phyloP scores from a whole-genome alignment of 202 grass and related monocot genomes.

The Musa balbisiana region DNA sequence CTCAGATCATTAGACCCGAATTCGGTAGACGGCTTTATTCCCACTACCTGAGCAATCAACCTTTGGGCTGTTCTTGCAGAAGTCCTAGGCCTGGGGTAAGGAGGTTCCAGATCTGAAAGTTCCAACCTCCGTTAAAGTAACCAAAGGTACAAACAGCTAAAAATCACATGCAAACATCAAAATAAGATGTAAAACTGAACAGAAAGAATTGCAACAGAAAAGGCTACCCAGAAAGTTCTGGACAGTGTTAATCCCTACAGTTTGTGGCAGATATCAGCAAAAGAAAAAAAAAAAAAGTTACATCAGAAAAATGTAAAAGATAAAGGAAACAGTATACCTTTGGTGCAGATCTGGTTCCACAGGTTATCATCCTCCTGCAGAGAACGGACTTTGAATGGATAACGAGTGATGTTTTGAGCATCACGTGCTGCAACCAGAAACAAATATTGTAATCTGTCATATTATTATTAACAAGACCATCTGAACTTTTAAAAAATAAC shows the following conservation, averaged over 20 bases:
- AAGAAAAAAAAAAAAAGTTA: background rate
- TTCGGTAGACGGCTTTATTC: slow-evolving; percentile 46
- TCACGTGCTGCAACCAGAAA: slow-evolving; percentile 44
- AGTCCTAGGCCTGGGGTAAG: slow-evolving; percentile 65
- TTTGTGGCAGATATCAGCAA: background rate
- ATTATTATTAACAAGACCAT: background rate
- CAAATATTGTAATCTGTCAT: background rate
- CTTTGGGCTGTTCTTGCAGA: slow-evolving; percentile 68
- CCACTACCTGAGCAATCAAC: slow-evolving; percentile 75
- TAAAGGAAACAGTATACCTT: slow-evolving; percentile 36
- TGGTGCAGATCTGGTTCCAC: slow-evolving; percentile 43
- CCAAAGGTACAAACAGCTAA: background rate
- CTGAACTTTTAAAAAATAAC: background rate
- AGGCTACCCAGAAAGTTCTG: background rate
- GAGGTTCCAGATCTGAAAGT: slow-evolving; percentile 71
- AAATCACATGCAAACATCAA: background rate
- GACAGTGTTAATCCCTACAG: background rate
- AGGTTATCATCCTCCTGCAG: slow-evolving; percentile 56
- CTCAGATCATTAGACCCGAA: slow-evolving; percentile 40
- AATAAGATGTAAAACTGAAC: background rate
- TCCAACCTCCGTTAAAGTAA: background rate
- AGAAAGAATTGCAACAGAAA: background rate
- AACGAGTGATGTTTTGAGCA: slow-evolving; percentile 41
- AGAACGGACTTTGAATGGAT: slow-evolving; percentile 50
- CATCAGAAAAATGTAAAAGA: background rate